These are phyloP conservation scores for Heterobasidion irregulare DNA, from an alignment of 1,284 basidiomycete genomes.

Conservation along the genomic window DNA sequence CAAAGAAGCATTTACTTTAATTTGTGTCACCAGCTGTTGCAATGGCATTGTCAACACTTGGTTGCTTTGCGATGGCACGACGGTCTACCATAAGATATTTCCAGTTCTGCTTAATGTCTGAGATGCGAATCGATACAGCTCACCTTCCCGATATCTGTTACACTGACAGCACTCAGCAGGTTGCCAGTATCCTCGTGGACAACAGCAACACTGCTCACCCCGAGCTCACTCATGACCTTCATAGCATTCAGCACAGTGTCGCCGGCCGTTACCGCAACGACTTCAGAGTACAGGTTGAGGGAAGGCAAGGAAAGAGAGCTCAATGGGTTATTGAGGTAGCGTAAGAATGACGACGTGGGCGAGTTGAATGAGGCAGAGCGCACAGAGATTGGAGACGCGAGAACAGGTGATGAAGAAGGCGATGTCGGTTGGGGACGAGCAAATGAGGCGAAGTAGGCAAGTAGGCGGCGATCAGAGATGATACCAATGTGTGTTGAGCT, in stretches of 20 bases:
- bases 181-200: constrained; percentile 53
- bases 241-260: constrained; percentile 66
- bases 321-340: constrained; percentile 50
- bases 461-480: constrained; percentile 42
- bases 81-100: constrained; percentile 33
- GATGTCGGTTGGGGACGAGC: neutral
- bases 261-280: constrained; percentile 48
- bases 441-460: constrained; percentile 9
- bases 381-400: constrained; percentile 3
- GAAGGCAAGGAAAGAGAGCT: constrained; percentile 54
- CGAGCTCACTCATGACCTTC: constrained; percentile 72
- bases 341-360: constrained; percentile 23
- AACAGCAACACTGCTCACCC: constrained; percentile 72
- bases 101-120: neutral
- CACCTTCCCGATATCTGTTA: constrained; percentile 70
- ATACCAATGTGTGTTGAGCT: constrained; percentile 41
- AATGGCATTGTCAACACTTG: constrained; percentile 59
- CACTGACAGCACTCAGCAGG: constrained; percentile 66
- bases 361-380: neutral
- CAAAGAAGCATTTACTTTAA: constrained; percentile 41
- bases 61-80: constrained; percentile 69
- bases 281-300: constrained; percentile 48
- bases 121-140: constrained; percentile 4
- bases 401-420: constrained; percentile 30
- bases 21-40: constrained; percentile 55